These are phyloP conservation scores for Scheffersomyces quercinus DNA, from an alignment of 1,139 yeast species.

Conservation along the genomic window DNA sequence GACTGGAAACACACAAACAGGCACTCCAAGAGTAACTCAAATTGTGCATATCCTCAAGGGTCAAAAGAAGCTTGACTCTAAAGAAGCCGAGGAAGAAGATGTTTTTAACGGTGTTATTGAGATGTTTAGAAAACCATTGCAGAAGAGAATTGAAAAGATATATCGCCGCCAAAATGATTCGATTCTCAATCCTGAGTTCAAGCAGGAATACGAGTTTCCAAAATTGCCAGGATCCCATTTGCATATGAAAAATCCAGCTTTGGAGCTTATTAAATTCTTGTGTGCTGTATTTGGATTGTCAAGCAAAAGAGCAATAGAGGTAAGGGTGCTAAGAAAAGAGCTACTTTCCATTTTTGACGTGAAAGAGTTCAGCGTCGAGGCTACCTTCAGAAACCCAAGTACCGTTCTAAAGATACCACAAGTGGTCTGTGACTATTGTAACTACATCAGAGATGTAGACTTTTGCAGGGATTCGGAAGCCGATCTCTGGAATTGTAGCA, in stretches of 20 bases:
- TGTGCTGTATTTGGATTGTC: constrained; percentile 76
- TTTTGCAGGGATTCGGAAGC: constrained; percentile 66
- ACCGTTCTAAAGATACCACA: constrained; percentile 65
- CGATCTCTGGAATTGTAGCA: constrained; percentile 64
- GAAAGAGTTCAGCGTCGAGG: constrained; percentile 80
- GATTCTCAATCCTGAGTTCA: constrained; percentile 64
- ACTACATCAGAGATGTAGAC: constrained; percentile 73
- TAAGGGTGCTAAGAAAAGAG: constrained; percentile 72
- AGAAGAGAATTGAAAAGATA: constrained; percentile 66
- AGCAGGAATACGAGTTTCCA: constrained; percentile 71
- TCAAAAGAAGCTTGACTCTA: constrained; percentile 36
- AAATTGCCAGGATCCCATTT: constrained; percentile 68
- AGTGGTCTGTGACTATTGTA: constrained; percentile 79
- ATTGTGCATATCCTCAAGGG: constrained; percentile 55
- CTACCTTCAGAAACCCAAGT: constrained; percentile 76
- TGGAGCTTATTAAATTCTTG: constrained; percentile 75
- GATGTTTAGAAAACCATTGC: constrained; percentile 61
- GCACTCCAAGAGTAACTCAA: constrained; percentile 69
- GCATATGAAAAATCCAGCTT: constrained; percentile 64
- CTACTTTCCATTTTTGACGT: constrained; percentile 72
- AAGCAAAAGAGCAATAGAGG: constrained; percentile 64
- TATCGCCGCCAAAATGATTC: constrained; percentile 71
- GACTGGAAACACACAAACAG: constrained; percentile 34
- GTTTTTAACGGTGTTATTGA: constrained; percentile 45
- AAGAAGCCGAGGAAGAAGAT: constrained; percentile 29